Conservation (phyloP, 164 flowering plant genomes). For the Akebia trifoliata region DNA sequence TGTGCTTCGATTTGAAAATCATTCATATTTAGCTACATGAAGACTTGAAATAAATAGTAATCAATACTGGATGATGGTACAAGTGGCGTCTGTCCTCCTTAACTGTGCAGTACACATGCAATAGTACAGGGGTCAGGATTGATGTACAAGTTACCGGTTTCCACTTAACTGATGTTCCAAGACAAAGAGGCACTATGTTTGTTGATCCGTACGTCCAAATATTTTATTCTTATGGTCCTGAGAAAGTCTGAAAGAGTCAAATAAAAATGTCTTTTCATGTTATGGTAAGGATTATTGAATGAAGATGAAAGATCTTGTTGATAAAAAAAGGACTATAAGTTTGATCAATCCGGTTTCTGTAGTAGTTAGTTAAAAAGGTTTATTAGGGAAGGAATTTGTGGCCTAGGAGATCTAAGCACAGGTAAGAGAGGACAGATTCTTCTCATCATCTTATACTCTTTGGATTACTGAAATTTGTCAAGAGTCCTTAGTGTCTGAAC, state of each 20-base stretch:
- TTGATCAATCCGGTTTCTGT: not conserved
- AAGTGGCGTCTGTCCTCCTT: slow-evolving; percentile 1
- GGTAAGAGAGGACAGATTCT: not conserved
- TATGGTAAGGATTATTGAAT: not conserved
- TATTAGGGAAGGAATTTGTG: not conserved
- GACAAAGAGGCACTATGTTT: not conserved
- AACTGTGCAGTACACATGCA: too few relatives aligned
- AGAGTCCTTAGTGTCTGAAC: not conserved
- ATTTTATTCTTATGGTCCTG: not conserved
- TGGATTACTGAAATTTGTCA: not conserved
- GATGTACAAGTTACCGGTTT: too few relatives aligned
- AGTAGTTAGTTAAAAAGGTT: not conserved
- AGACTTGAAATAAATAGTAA: not conserved
- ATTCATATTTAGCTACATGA: not conserved
- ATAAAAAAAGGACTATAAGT: not conserved
- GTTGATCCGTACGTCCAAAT: not conserved
- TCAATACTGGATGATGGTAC: not conserved
- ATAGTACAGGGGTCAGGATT: too few relatives aligned
- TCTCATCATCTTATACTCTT: not conserved
- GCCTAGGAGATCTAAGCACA: too few relatives aligned
- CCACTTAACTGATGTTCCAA: not conserved
- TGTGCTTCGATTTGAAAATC: too few relatives aligned
- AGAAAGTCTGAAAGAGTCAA: not conserved
- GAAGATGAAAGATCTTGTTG: not conserved
- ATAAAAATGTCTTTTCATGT: not conserved